phyloP scores from a whole-genome alignment of 768 basidiomycete genomes.

The Leucosporidium yakuticum region DNA sequence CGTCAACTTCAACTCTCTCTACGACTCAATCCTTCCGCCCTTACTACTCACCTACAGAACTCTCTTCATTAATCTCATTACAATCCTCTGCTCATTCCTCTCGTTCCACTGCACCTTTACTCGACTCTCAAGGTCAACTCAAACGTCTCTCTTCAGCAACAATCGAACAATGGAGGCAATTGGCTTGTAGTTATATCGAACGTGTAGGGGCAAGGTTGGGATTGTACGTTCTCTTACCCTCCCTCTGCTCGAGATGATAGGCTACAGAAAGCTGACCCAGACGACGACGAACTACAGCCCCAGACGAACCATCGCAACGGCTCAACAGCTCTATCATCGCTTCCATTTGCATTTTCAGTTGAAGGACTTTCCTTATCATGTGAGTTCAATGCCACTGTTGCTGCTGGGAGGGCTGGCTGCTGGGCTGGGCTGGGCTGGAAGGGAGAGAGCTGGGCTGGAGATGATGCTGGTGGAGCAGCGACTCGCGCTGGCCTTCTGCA shows the following conservation, averaged over 20 bases:
- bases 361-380: constrained; percentile 77
- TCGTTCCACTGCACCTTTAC: too few relatives aligned
- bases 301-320: constrained; percentile 85
- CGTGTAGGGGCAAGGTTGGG: constrained; percentile 77
- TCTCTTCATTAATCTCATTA: constrained; percentile 25
- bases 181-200: constrained; percentile 81
- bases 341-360: constrained; percentile 94
- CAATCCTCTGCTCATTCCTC: constrained; percentile 4
- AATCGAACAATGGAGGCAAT: constrained; percentile 28
- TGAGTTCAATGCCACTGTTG: constrained; percentile 41
- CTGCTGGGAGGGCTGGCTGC: too few relatives aligned
- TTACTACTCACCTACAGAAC: constrained; percentile 22
- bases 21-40: constrained; percentile 10
- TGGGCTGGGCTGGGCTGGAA: too few relatives aligned
- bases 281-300: constrained; percentile 55
- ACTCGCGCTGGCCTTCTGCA: too few relatives aligned
- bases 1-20: constrained; percentile 7
- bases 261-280: background rate
- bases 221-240: constrained; percentile 59
- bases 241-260: constrained; percentile 1
- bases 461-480: too few relatives aligned
- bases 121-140: background rate
- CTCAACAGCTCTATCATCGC: constrained; percentile 87
- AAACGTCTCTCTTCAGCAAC: constrained; percentile 11
- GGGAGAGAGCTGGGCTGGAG: too few relatives aligned